Percentiles rank a stretch among this genome's conserved stretches.
Conservation (phyloP, 2,329 filamentous ascomycete species). For the Aureobasidium sp. region DNA sequence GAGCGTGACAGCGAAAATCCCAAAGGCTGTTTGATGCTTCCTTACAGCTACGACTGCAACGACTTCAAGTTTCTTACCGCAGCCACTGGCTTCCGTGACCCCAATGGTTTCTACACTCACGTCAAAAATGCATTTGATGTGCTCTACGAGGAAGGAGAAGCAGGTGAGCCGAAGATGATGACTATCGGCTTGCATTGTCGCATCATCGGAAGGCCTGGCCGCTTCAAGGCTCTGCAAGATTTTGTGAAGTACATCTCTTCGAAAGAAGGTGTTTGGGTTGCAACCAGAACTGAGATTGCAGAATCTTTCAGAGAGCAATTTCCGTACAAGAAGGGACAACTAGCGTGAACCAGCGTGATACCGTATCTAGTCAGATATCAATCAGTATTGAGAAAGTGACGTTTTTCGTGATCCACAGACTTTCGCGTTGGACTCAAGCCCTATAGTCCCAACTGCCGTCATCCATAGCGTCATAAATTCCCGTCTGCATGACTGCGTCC, state of each 20-base stretch:
- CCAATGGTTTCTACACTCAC: conserved; percentile 40
- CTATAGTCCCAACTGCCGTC: background rate
- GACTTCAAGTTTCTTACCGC: conserved; percentile 42
- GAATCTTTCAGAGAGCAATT: conserved; percentile 43
- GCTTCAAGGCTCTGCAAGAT: conserved; percentile 45
- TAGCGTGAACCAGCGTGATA: conserved; percentile 16
- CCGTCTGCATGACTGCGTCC: background rate
- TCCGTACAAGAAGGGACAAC: conserved; percentile 41
- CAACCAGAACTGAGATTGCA: conserved; percentile 48
- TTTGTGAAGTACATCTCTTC: conserved; percentile 48
- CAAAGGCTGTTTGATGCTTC: conserved; percentile 49
- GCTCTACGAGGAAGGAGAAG: conserved; percentile 45
- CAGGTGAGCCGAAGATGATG: conserved; percentile 51
- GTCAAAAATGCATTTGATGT: conserved; percentile 49
- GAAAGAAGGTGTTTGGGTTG: conserved; percentile 50
- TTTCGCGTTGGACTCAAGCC: background rate
- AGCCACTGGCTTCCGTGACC: conserved; percentile 41
- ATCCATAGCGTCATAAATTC: background rate
- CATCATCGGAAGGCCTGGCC: conserved; percentile 47
- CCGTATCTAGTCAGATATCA: no score
- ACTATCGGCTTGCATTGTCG: conserved; percentile 49
- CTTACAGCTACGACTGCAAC: conserved; percentile 49
- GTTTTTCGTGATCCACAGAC: background rate
- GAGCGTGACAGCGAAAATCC: conserved; percentile 36
- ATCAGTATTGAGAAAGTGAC: no score